Evolutionary conservation across 495 filamentous ascomycete species (phyloP).

Genomic region (Aspergillus baeticus): DNA sequence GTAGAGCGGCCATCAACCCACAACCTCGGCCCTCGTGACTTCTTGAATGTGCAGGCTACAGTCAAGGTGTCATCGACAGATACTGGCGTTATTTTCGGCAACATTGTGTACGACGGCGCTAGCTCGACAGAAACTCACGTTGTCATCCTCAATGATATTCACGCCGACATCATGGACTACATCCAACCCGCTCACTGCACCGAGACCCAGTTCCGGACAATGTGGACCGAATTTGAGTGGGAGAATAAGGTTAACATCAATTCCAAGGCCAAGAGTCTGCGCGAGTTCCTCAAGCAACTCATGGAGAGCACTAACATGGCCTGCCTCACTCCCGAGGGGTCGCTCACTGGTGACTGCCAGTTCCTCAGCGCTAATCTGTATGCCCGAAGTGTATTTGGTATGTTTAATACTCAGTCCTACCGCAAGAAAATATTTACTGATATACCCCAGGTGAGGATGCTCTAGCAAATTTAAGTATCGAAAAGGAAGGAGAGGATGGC

Average conservation of each 20-base stretch:
- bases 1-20: constrained; percentile 95
- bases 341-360: constrained; percentile 94
- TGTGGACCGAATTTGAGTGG: constrained; percentile 99
- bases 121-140: constrained; percentile 95
- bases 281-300: constrained; percentile 90
- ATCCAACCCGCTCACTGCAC: constrained; percentile 96
- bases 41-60: constrained; percentile 97
- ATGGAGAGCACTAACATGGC: constrained; percentile 99
- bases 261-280: constrained; percentile 87
- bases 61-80: constrained; percentile 99
- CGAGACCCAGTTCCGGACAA: constrained; percentile 97
- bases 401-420: constrained; percentile 26
- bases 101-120: constrained; percentile 96
- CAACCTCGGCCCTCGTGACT: constrained; percentile 91
- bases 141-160: constrained; percentile 97
- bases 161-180: constrained; percentile 99
- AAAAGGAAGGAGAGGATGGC: constrained; percentile 94
- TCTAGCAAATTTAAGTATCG: constrained; percentile 94
- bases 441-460: constrained; percentile 85
- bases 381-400: constrained; percentile 98
- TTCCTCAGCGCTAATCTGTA: constrained; percentile 98
- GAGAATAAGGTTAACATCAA: constrained; percentile 99
- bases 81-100: constrained; percentile 98
- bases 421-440: constrained; percentile 22
- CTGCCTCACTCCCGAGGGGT: constrained; percentile 94